Conservation (phyloP, 1,284 basidiomycete species). For the Tausonia pullulans region DNA sequence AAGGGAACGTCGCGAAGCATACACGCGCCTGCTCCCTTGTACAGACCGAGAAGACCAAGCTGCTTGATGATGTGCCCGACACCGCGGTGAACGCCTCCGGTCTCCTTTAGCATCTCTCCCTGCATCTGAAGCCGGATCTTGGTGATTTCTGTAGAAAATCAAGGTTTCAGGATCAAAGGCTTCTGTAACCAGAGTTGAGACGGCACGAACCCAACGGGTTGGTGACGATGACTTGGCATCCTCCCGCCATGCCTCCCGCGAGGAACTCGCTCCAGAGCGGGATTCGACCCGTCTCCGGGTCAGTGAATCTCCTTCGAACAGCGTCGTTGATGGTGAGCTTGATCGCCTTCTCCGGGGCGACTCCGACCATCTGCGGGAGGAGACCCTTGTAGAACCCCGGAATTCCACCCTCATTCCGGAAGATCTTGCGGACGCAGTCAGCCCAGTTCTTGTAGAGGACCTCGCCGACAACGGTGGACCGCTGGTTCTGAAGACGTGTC, state of each 20-base stretch:
- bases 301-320: slow-evolving; percentile 68
- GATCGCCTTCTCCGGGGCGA: slow-evolving; percentile 96
- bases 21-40: slow-evolving; percentile 41
- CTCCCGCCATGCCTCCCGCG: slow-evolving; percentile 88
- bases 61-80: slow-evolving; percentile 88
- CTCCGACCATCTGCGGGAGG: slow-evolving; percentile 87
- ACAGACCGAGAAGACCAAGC: slow-evolving; percentile 82
- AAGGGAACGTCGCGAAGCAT: slow-evolving; percentile 86
- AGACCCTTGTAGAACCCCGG: slow-evolving; percentile 93
- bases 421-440: slow-evolving; percentile 89
- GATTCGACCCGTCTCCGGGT: slow-evolving; percentile 91
- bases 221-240: slow-evolving; percentile 64
- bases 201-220: slow-evolving; percentile 43
- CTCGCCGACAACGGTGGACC: slow-evolving; percentile 86
- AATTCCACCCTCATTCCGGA: slow-evolving; percentile 83
- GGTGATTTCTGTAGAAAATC: slow-evolving; percentile 38
- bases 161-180: background rate
- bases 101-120: slow-evolving; percentile 81
- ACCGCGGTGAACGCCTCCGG: slow-evolving; percentile 65
- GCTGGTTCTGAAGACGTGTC: slow-evolving; percentile 92
- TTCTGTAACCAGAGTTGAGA: background rate
- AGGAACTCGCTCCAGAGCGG: slow-evolving; percentile 73
- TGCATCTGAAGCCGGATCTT: slow-evolving; percentile 97
- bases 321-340: slow-evolving; percentile 94
- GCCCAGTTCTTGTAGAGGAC: slow-evolving; percentile 85